Base-by-base conservation (phyloP, 768 basidiomycete genomes). In the Hysterangium stoloniferum region DNA sequence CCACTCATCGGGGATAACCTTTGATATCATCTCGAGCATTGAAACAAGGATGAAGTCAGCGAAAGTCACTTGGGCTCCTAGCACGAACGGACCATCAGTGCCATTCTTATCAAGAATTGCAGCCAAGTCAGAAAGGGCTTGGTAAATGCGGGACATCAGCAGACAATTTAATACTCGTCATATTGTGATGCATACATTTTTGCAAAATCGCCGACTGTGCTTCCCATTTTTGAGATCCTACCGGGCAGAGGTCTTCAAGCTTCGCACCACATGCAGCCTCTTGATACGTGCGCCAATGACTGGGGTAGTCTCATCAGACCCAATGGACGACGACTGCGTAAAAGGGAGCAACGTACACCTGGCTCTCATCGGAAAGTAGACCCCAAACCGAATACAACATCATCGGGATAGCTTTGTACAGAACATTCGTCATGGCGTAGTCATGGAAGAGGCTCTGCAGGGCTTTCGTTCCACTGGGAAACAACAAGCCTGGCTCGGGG, bases 201-300 rank as follows among this genome's bases (percentile, higher is more conserved):
- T 67, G 60, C 7, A 74, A 33, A 45, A 62, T 62, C 43, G 60
- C 60, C 75, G 74, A 76, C 36, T 66, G 62, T 8, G 43, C 63
- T 6, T 60, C 62, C 15, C 65, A 57, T 42, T 52, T 59, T 7
- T 68, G 66, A 12, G 60, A 56, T 40, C 53, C 45, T 12, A 53
- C 55, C 0, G 70, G 68, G 4, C 61, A 47, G 19, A 69, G 42
- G 33, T 69, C 65, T 58, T 75, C 72, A 45, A 70, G 54, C 31
- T 61, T 58, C 37, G 54, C 61, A 0, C 74, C 73, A 40, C n/a
- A 68, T 67, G n/a, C n/a, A n/a, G n/a, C n/a, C n/a, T 64, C 61
- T n/a, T 71, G 61, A 1, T 70, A 72, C 6, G 53, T 56, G 28
- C 68, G 59, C 58, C 74, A 79, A 55, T 70, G 70, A 11, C 38